Base-by-base conservation (phyloP, 805 yeast species). In the Candida michaelii region DNA sequence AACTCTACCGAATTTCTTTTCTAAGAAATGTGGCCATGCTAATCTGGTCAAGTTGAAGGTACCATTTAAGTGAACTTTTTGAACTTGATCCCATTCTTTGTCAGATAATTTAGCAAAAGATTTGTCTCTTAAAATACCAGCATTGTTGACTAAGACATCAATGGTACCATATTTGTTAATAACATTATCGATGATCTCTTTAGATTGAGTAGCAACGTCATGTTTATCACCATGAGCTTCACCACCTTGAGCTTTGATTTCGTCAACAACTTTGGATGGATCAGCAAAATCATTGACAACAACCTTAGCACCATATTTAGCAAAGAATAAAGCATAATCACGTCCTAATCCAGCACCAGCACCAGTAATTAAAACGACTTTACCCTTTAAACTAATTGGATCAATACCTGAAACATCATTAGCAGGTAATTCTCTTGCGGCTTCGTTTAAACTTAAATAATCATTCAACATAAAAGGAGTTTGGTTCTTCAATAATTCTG, bases 331-430 rank as follows among this genome's bases (percentile, higher is more conserved):
- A 3, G 98, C 96, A 67, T 91, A 95, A 45, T 89, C 85, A 60
- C 84, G 82, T 48, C 99, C 99, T 54, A 91, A 76, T 36, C 99
- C 99, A 37, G 86, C 83, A 49, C 97, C 97, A 31, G 97, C 90
- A 49, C 99, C 99, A 13, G 98, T 91, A 43, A 91, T 80, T 45
- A 91, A 77, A 27, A 89, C 97, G 43, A 91, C 97, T 66, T 86
- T 87, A 53, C 74, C 89, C 59, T 80, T 80, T 60, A 91, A 69
- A 21, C 89, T 79, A 35, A 85, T 73, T 19, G 55, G 43, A 17
- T 63, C 62, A 40, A 69, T 69, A 37, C 70, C 72, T 5, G 67
- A 46, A 9, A 42, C 45, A 50, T 79, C 78, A 55, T 78, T 79
- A 16, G 75, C 47, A 11, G 85, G 78, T 47, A 83, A 66, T 36